These are phyloP conservation scores for Fusarium abutilonis DNA, from an alignment of 2,329 filamentous ascomycete species.

Conservation along the genomic window DNA sequence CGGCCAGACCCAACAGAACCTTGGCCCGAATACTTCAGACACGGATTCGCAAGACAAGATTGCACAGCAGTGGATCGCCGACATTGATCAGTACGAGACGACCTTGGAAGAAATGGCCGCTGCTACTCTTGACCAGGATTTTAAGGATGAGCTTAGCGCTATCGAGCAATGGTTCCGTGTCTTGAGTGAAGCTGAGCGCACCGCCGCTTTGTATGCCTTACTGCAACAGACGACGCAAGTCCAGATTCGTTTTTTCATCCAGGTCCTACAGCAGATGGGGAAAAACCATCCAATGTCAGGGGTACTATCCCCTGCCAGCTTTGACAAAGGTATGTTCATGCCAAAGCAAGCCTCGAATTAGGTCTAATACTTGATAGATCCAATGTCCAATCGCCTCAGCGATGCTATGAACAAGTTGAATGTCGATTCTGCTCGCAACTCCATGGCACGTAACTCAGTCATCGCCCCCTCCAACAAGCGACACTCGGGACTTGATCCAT, in stretches of 20 bases:
- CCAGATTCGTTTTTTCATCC: conserved; percentile 98
- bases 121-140: conserved; percentile 97
- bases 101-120: conserved; percentile 99
- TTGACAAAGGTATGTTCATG: conserved; percentile 82
- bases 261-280: conserved; percentile 98
- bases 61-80: conserved; percentile 97
- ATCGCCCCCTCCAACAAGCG: conserved; percentile 84
- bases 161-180: conserved; percentile 99
- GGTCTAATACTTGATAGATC: conserved; percentile 67
- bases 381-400: conserved; percentile 94
- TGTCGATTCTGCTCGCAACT: conserved; percentile 87
- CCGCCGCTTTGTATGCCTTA: conserved; percentile 92
- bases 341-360: not conserved
- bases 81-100: conserved; percentile 99
- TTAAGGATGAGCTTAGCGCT: conserved; percentile 98
- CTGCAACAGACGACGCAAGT: conserved; percentile 99
- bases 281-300: conserved; percentile 98
- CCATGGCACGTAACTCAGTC: conserved; percentile 80
- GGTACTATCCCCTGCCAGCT: conserved; percentile 91
- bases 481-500: conserved; percentile 92
- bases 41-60: conserved; percentile 88
- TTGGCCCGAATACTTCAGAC: conserved; percentile 74
- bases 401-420: conserved; percentile 97
- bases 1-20: conserved; percentile 76
- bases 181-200: conserved; percentile 94